Percentiles rank a stretch among this genome's conserved stretches.
Conservation (phyloP, 73 alveolate genomes). For the Blepharisma stoltei region DNA sequence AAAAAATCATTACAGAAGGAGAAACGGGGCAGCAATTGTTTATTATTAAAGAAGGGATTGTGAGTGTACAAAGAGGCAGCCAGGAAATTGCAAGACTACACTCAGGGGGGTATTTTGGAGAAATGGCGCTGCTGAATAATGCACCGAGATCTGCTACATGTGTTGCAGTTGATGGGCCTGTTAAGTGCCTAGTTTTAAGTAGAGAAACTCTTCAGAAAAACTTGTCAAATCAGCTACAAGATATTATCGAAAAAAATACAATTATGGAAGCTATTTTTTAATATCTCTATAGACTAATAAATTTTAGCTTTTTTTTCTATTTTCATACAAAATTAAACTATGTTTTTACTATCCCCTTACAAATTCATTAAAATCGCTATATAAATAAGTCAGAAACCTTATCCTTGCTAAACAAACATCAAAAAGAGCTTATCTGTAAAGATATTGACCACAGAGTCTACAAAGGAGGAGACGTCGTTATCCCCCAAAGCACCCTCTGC, state of each 20-base stretch:
- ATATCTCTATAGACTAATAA: too few species aligned
- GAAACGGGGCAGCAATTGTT: constrained; percentile 78
- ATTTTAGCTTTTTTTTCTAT: too few species aligned
- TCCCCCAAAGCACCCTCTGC: constrained; percentile 39
- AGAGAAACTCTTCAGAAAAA: constrained; percentile 48
- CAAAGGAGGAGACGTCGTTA: constrained; percentile 46
- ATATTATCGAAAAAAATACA: constrained; percentile 44
- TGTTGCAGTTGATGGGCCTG: constrained; percentile 43
- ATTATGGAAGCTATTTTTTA: constrained; percentile 51
- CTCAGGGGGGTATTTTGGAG: constrained; percentile 55
- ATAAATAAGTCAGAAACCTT: constrained; percentile 36
- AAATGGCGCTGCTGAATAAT: constrained; percentile 43
- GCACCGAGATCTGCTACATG: constrained; percentile 58
- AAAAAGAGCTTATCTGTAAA: constrained; percentile 46
- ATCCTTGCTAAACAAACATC: constrained; percentile 12
- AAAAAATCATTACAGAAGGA: constrained; percentile 73
- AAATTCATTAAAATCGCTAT: too few species aligned
- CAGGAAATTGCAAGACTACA: constrained; percentile 42
- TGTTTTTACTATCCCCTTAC: too few species aligned
- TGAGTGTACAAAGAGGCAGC: constrained; percentile 49
- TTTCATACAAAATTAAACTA: too few species aligned
- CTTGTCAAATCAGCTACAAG: constrained; percentile 42
- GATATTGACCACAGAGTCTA: constrained; percentile 29
- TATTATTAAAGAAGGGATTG: constrained; percentile 68
- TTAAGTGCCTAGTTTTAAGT: constrained; percentile 39